Evolutionary conservation across 768 basidiomycete genomes (phyloP).

Genomic region (Phaffia australis): DNA sequence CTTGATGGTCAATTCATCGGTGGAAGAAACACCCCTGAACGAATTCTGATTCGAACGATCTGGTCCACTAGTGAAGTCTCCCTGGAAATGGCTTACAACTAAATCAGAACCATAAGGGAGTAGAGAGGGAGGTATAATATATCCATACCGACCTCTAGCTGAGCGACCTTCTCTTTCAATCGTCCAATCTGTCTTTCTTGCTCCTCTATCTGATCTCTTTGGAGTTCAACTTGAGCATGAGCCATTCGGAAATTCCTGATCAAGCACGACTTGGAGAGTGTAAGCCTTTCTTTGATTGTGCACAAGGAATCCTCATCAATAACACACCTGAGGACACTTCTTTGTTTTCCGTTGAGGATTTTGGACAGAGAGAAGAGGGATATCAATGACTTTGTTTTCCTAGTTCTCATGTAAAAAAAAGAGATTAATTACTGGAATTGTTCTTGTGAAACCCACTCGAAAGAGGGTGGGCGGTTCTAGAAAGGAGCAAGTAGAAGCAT

Average conservation of each 20-base stretch:
- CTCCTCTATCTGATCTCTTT: constrained; percentile 56
- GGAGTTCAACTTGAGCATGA: constrained; percentile 3
- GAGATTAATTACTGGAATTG: too few species aligned
- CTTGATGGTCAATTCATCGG: constrained; percentile 86
- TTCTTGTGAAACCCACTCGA: too few species aligned
- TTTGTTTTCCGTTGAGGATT: not conserved
- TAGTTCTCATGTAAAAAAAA: too few species aligned
- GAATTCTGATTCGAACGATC: constrained; percentile 27
- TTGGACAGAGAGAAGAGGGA: too few species aligned
- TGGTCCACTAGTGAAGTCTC: not conserved
- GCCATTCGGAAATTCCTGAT: constrained; percentile 10
- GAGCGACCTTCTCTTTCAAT: constrained; percentile 57
- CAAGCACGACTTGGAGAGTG: not conserved
- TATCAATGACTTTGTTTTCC: too few species aligned
- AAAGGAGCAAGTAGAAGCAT: too few species aligned
- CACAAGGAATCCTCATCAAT: too few species aligned
- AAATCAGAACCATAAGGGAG: too few species aligned
- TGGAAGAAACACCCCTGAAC: constrained; percentile 50
- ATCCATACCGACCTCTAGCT: constrained; percentile 57
- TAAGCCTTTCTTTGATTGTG: not conserved
- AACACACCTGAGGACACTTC: constrained; percentile 7
- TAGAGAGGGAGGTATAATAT: constrained; percentile 29
- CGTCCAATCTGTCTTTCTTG: constrained; percentile 72
- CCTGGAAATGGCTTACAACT: too few species aligned
- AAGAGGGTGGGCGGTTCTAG: too few species aligned